These are phyloP conservation scores for Penicillium verhagenii DNA, from an alignment of 495 filamentous ascomycete species.

Conservation along the genomic window DNA sequence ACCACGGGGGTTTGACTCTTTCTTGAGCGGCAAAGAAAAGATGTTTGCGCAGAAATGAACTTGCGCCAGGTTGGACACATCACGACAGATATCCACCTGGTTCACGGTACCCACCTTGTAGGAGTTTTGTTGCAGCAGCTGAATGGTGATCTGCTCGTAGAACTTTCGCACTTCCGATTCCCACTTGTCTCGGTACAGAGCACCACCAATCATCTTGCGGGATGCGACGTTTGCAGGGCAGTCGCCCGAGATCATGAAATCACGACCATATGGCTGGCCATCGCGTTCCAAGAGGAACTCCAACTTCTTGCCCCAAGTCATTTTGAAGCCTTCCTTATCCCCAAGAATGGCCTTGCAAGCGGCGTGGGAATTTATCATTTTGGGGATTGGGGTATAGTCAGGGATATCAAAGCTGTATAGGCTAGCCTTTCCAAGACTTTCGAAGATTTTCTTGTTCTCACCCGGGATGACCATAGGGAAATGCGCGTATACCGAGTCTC, in stretches of 20 bases:
- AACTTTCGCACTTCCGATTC: conserved; percentile 48
- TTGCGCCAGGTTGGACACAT: conserved; percentile 61
- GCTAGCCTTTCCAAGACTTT: conserved; percentile 40
- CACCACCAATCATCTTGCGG: conserved; percentile 45
- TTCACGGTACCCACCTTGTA: conserved; percentile 52
- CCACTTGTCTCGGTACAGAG: conserved; percentile 52
- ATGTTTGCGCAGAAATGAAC: conserved; percentile 60
- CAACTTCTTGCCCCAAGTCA: conserved; percentile 55
- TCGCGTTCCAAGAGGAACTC: conserved; percentile 46
- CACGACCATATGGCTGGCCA: conserved; percentile 41
- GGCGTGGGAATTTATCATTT: conserved; percentile 49
- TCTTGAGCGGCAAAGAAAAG: conserved; percentile 64
- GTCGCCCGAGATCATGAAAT: conserved; percentile 58
- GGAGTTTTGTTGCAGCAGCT: conserved; percentile 49
- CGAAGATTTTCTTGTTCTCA: conserved; percentile 53
- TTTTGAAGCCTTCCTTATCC: conserved; percentile 52
- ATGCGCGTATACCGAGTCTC: conserved; percentile 57
- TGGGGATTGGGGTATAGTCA: conserved; percentile 25
- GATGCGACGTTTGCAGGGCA: conserved; percentile 43
- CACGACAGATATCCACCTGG: conserved; percentile 63
- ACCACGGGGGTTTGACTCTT: conserved; percentile 56
- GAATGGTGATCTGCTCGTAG: conserved; percentile 52
- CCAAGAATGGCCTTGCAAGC: conserved; percentile 47
- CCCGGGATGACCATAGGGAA: conserved; percentile 59
- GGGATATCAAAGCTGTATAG: conserved; percentile 55